phyloP scores from a whole-genome alignment of 2,329 filamentous ascomycete species.

The Aspergillus sp. region DNA sequence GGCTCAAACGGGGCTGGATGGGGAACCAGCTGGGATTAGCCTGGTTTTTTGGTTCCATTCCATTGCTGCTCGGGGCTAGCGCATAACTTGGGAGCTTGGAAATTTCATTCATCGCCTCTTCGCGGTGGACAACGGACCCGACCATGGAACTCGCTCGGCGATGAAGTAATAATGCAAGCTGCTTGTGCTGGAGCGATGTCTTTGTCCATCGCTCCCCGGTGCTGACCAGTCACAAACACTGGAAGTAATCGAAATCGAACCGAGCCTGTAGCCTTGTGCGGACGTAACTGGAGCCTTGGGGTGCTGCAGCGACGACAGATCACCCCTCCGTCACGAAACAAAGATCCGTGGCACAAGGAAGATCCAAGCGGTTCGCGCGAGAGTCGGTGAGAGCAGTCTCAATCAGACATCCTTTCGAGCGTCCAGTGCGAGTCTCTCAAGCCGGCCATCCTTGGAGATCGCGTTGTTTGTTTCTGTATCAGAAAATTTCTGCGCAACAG shows the following conservation, averaged over 20 bases:
- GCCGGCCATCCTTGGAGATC: background rate
- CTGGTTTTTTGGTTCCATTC: conserved; percentile 13
- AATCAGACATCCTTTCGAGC: background rate
- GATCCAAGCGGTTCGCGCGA: background rate
- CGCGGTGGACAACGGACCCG: conserved; percentile 1
- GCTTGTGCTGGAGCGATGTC: background rate
- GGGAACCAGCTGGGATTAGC: conserved; percentile 9
- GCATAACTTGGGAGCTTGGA: background rate
- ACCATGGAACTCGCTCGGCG: conserved; percentile 15
- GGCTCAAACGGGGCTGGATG: background rate
- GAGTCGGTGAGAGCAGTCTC: conserved; percentile 4
- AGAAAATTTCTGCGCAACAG: conserved; percentile 19
- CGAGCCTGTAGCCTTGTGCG: background rate
- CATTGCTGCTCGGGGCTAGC: conserved; percentile 3
- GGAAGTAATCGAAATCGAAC: too few relatives aligned
- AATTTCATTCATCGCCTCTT: conserved; percentile 2
- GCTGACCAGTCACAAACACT: background rate
- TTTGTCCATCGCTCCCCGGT: background rate
- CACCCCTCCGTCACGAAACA: background rate
- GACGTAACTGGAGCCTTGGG: background rate
- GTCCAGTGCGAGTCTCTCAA: background rate
- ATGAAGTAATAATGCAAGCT: conserved; percentile 9
- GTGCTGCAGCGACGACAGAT: background rate
- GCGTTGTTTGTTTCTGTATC: conserved; percentile 9
- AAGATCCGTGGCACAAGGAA: background rate